These are phyloP conservation scores for Plasmopara halstedii DNA, from an alignment of 352 stramenopile species.

Conservation along the genomic window DNA sequence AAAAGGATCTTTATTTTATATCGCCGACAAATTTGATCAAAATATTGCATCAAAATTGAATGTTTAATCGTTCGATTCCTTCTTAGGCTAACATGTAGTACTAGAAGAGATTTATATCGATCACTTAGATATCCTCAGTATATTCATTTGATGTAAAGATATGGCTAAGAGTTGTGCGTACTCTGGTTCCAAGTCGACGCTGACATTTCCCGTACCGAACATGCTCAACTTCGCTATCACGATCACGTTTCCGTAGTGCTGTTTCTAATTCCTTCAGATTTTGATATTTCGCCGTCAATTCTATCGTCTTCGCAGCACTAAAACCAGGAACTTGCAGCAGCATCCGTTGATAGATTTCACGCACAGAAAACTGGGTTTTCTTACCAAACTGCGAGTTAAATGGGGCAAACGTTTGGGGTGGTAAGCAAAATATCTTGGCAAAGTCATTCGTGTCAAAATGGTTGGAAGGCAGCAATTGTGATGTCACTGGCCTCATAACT, in stretches of 20 bases:
- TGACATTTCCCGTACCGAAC: slow-evolving; percentile 43
- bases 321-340: slow-evolving; percentile 65
- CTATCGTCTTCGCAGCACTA: slow-evolving; percentile 44
- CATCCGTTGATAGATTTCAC: slow-evolving; percentile 80
- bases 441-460: slow-evolving; percentile 10
- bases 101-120: too few species aligned
- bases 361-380: slow-evolving; percentile 56
- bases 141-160: slow-evolving; percentile 33
- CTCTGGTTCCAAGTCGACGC: slow-evolving; percentile 35
- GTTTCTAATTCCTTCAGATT: slow-evolving; percentile 44
- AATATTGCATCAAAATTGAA: too few species aligned
- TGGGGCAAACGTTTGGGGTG: slow-evolving; percentile 33
- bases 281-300: slow-evolving; percentile 30
- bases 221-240: slow-evolving; percentile 30
- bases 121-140: slow-evolving; percentile 15
- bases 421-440: slow-evolving; percentile 35
- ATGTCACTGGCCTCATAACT: slow-evolving; percentile 1
- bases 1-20: too few species aligned
- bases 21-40: too few species aligned
- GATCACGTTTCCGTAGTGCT: slow-evolving; percentile 27
- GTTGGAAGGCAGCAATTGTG: slow-evolving; percentile 10
- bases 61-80: too few species aligned
- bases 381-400: slow-evolving; percentile 79
- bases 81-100: too few species aligned
- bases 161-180: slow-evolving; percentile 22